Conservation (phyloP, 352 stramenopile species). For the Pythium insidiosum region DNA sequence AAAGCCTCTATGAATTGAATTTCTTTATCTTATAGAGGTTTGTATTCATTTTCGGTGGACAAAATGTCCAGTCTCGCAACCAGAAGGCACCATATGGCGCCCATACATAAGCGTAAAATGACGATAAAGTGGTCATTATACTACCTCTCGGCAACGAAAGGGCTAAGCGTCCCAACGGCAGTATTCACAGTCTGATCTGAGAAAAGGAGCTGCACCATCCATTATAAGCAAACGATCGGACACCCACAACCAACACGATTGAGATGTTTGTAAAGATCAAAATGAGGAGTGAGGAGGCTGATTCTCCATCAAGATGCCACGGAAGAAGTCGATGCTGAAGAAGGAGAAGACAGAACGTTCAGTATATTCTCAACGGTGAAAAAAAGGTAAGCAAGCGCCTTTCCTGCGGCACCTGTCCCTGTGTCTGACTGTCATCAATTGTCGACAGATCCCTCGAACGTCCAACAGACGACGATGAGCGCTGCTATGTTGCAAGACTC, state of each 20-base stretch:
- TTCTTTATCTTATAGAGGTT: too few relatives aligned
- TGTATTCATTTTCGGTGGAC: too few relatives aligned
- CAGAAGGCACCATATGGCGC: too few relatives aligned
- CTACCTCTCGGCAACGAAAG: too few relatives aligned
- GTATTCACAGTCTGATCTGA: too few relatives aligned
- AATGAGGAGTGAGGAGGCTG: background rate
- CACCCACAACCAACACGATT: background rate
- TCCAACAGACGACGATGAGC: background rate
- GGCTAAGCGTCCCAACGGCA: too few relatives aligned
- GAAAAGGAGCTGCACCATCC: too few relatives aligned
- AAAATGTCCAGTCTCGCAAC: too few relatives aligned
- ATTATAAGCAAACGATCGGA: too few relatives aligned
- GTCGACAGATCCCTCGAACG: background rate
- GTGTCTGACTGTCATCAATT: background rate
- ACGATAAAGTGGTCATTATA: too few relatives aligned
- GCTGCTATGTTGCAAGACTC: background rate
- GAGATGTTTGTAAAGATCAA: background rate
- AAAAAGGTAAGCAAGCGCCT: background rate
- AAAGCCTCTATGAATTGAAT: too few relatives aligned
- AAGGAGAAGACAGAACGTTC: background rate
- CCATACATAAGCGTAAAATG: too few relatives aligned
- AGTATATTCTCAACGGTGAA: background rate
- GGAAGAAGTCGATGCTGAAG: background rate
- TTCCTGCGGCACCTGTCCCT: background rate
- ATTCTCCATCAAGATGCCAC: background rate